Evolutionary conservation across 148 eudicot genomes (phyloP).

Genomic region (Vaccinium vitisidaea): DNA sequence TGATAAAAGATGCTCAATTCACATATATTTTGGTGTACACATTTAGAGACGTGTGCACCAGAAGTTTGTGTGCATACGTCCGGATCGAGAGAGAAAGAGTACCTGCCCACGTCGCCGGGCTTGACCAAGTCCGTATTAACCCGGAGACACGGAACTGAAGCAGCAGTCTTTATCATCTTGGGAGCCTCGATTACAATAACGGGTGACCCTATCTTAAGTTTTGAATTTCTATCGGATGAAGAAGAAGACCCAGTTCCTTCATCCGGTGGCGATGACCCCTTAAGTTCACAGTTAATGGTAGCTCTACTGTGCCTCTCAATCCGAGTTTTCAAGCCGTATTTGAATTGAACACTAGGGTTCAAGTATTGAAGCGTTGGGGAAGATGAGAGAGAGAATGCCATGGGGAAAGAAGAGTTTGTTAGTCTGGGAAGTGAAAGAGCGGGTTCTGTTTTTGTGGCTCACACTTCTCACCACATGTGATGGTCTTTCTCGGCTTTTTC

Average conservation of each 20-base stretch:
- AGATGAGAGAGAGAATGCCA: not conserved
- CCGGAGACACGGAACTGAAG: conserved; percentile 86
- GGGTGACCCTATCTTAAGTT: conserved; percentile 71
- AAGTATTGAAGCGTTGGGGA: not conserved
- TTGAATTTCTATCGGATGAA: not conserved
- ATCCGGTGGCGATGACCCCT: not conserved
- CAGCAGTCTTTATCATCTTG: conserved; percentile 73
- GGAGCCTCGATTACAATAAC: conserved; percentile 75
- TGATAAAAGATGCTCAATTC: too few species aligned
- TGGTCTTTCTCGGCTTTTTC: not conserved
- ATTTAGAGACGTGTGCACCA: too few species aligned
- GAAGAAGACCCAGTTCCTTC: not conserved
- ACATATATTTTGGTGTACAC: too few species aligned
- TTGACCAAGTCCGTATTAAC: conserved; percentile 68
- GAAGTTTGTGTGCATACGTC: too few species aligned
- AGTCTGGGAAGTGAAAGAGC: not conserved
- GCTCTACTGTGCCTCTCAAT: not conserved
- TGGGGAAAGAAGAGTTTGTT: not conserved
- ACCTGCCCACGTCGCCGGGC: conserved; percentile 95
- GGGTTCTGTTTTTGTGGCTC: not conserved
- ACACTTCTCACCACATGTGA: not conserved
- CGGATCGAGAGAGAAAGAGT: not conserved
- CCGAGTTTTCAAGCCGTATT: not conserved
- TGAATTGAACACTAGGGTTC: not conserved
- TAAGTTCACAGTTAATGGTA: not conserved